Evolutionary conservation across 805 yeast species (phyloP).

Genomic region (Lachancea quebecensis): DNA sequence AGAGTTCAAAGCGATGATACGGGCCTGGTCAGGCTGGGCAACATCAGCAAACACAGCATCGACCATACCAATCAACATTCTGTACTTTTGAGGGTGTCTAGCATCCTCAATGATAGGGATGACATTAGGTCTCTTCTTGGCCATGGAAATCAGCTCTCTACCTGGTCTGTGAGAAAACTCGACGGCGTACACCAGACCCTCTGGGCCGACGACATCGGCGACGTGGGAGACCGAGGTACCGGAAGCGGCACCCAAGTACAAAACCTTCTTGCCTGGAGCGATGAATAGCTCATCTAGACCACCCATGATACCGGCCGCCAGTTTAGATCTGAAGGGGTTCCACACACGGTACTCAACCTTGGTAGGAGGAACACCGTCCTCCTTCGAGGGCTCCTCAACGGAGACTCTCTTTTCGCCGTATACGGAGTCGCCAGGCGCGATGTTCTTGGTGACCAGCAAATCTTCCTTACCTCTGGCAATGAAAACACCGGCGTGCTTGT

Average conservation of each 20-base stretch:
- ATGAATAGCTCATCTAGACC: conserved; percentile 97
- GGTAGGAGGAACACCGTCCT: conserved; percentile 83
- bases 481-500: conserved; percentile 97
- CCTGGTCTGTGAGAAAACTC: conserved; percentile 99
- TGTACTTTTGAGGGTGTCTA: conserved; percentile 99
- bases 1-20: conserved; percentile 97
- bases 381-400: conserved; percentile 86
- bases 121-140: conserved; percentile 99
- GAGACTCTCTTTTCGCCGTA: conserved; percentile 97
- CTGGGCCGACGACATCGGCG: conserved; percentile 97
- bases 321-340: conserved; percentile 99
- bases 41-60: conserved; percentile 99
- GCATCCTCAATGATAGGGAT: conserved; percentile 99
- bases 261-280: conserved; percentile 96
- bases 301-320: conserved; percentile 99
- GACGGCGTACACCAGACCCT: conserved; percentile 97
- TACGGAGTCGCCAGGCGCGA: conserved; percentile 97
- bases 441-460: conserved; percentile 90
- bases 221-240: conserved; percentile 99
- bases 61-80: conserved; percentile 98
- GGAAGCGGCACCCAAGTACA: conserved; percentile 97
- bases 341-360: conserved; percentile 98
- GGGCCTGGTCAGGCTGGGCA: conserved; percentile 99
- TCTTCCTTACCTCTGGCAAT: conserved; percentile 99
- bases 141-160: conserved; percentile 98